Base-by-base conservation (phyloP, 805 yeast genomes). In the Yamadazyma scolyti region DNA sequence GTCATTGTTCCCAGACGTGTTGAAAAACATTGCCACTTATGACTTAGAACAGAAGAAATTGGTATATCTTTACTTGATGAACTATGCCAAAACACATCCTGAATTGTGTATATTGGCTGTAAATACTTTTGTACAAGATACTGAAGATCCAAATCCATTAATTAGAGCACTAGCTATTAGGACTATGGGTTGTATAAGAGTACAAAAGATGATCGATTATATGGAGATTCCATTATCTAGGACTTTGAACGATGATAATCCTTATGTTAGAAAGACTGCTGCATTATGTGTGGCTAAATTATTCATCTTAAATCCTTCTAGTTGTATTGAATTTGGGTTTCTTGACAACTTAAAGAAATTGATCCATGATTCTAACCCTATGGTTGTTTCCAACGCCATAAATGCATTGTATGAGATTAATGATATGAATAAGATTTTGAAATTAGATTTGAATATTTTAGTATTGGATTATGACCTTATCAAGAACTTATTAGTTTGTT, bases 181-280 rank as follows among this genome's bases (percentile, higher is more conserved):
- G 51, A 93, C 99, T 9, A 93, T 93, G 99, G 97, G 98, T 0
- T 90, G 97, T 64, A 88, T 93, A 30, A 69, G 97, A 26, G 97
- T 93, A 12, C 95, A 85, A 51, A 89, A 84, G 57, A 89, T 93
- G 79, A 85, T 88, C 25, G 97, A 90, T 53, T 93, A 93, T 54
- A 77, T 93, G 79, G 93, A 87, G 42, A 79, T 82, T 13, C 98
- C 98, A 1, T 66, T 93, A 42, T 79, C 80, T 41, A 73, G 84
- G 47, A 89, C 97, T 1, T 65, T 93, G 46, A 71, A 68, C 36
- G 98, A 93, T 61, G 97, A 89, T 50, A 89, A 89, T 53, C 97
- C 99, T 2, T 93, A 93, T 53, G 99, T 93, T 29, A 73, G 99
- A 41, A 93, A 94, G 50, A 93, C 98, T 1, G 98, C 98, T 0